Evolutionary conservation across 805 yeast species (phyloP).

Genomic region (Scheffersomyces lignosus): DNA sequence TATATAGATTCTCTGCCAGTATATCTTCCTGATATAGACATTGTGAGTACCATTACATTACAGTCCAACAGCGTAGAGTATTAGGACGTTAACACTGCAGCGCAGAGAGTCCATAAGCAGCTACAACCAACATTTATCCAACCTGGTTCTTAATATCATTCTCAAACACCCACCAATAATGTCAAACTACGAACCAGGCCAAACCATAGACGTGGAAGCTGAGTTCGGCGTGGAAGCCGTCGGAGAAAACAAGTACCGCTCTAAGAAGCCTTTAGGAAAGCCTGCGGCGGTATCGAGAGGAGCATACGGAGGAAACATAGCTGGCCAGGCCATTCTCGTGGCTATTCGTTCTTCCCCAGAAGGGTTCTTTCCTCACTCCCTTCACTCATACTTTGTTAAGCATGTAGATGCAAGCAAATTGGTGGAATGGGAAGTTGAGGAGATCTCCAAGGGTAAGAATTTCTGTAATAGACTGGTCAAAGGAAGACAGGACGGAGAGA

Average conservation of each 20-base stretch:
- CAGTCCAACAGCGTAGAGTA: too few species aligned
- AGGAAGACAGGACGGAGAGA: slow-evolving; percentile 27
- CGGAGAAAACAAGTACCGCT: slow-evolving; percentile 16
- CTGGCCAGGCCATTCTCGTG: slow-evolving; percentile 36
- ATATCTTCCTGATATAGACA: too few species aligned
- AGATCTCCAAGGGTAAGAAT: slow-evolving; percentile 34
- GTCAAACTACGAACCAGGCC: too few species aligned
- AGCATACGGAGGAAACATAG: slow-evolving; percentile 34
- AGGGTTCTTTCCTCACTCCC: slow-evolving; percentile 36
- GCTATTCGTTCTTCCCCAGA: slow-evolving; percentile 27
- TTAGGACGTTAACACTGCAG: too few species aligned
- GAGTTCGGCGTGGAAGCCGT: slow-evolving; percentile 18
- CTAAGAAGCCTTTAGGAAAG: slow-evolving; percentile 27
- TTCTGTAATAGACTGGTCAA: slow-evolving; percentile 33
- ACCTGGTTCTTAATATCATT: too few species aligned
- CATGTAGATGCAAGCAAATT: slow-evolving; percentile 13
- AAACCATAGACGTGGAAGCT: slow-evolving; percentile 7
- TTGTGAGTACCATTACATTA: too few species aligned
- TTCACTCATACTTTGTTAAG: slow-evolving; percentile 32
- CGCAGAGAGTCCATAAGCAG: too few species aligned
- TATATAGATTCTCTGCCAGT: too few species aligned
- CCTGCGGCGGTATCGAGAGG: slow-evolving; percentile 27
- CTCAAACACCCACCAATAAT: too few species aligned
- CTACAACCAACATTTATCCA: too few species aligned
- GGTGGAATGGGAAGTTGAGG: slow-evolving; percentile 32